phyloP scores from a whole-genome alignment of 2,329 filamentous ascomycete species.

The Arthrinium phaeospermum region DNA sequence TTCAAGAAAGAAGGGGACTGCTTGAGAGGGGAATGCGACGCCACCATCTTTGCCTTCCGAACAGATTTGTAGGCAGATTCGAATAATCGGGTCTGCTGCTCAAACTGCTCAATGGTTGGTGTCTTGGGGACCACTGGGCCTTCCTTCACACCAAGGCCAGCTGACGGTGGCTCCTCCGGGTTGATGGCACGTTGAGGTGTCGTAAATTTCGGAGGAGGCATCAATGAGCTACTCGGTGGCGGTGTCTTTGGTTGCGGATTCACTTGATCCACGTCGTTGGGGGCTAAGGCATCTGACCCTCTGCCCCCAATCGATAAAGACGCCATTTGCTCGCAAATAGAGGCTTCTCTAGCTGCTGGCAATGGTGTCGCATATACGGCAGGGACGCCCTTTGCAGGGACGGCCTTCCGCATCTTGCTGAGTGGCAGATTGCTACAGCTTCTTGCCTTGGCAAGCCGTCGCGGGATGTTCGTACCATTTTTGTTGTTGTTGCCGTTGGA shows the following conservation, averaged over 20 bases:
- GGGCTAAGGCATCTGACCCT: conserved; percentile 33
- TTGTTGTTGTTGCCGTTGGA: conserved; percentile 39
- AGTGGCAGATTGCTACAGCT: conserved; percentile 24
- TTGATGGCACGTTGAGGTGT: conserved; percentile 31
- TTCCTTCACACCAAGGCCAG: not conserved
- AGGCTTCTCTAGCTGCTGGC: conserved; percentile 14
- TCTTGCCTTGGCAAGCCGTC: conserved; percentile 26
- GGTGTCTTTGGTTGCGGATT: conserved; percentile 40
- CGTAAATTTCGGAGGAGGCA: conserved; percentile 32
- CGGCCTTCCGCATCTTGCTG: conserved; percentile 28
- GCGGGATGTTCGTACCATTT: conserved; percentile 46
- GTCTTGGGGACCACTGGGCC: conserved; percentile 40
- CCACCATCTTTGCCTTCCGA: conserved; percentile 29
- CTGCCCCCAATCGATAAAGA: not conserved
- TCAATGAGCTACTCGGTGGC: conserved; percentile 26
- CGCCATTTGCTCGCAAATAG: not conserved
- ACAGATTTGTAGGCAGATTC: not conserved
- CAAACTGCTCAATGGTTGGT: conserved; percentile 38
- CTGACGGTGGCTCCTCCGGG: not conserved
- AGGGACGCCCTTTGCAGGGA: not conserved
- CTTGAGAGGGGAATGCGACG: conserved; percentile 51
- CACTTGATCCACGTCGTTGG: conserved; percentile 51
- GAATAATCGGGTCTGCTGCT: conserved; percentile 34
- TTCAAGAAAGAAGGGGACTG: conserved; percentile 63
- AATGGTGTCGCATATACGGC: conserved; percentile 1